Base-by-base conservation (phyloP, 495 filamentous ascomycete genomes). In the Aspergillus cristatus region DNA sequence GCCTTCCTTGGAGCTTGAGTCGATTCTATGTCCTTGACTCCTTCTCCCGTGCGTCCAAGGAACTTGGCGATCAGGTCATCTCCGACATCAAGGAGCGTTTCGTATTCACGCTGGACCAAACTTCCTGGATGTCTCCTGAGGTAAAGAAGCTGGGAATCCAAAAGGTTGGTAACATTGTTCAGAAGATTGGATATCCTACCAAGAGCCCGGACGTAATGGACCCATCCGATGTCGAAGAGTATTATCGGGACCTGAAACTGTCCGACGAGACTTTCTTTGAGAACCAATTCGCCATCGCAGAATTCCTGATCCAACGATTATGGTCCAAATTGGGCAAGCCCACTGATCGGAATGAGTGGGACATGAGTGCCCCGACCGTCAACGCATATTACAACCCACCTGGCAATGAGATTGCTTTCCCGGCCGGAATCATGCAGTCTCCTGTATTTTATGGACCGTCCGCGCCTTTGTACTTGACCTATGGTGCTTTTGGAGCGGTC, bases 151-250 rank as follows among this genome's bases (percentile, higher is more conserved):
- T 76, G 15, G 80, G 77, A 20, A 74, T 74, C 30, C 55, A 79
- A 41, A 87, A 87, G 52, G 76, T 84, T 13, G 68, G 75, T 40
- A 80, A 81, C 34, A 84, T 86, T 43, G 60, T 75, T 20, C 78
- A 84, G 53, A 83, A 85, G 48, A 84, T 87, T 29, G 82, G 81
- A 3, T 87, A 78, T 53, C 81, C 79, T 7, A 80, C 76, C 15
- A 72, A 73, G 34, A 77, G 70, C 37, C 79, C 80, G 2, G 67
- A 83, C 47, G 68, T 84, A 37, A 63, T 71, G 45, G 67, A 82
- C 37, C 69, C 76, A 8, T 57, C 65, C 1, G 69, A 68, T 25
- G 59, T 84, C 6, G 61, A 71, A 28, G 51, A 70, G 6, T 82
- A 76, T 48, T 86, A 86, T 53, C 48, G 57, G 6, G 51, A 51